Conservation (phyloP, 495 filamentous ascomycete genomes). For the Aspergillus funiculosus region DNA sequence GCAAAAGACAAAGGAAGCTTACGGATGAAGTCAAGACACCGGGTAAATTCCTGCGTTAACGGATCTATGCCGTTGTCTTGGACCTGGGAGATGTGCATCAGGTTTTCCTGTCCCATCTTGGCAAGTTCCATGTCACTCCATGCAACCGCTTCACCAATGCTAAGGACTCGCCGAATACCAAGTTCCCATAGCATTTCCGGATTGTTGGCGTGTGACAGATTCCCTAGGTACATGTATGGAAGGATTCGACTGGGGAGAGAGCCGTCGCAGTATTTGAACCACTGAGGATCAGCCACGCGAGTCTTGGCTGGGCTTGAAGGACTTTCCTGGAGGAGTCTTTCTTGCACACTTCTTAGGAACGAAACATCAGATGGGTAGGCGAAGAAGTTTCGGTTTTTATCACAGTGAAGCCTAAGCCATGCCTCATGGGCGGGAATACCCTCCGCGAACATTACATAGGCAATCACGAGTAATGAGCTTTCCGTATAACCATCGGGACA, state of each 20-base stretch:
- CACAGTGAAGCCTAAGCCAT: conserved; percentile 78
- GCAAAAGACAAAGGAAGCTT: conserved; percentile 26
- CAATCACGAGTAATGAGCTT: conserved; percentile 75
- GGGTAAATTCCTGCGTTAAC: conserved; percentile 77
- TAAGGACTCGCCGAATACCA: conserved; percentile 82
- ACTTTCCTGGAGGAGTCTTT: conserved; percentile 58
- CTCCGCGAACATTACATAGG: conserved; percentile 87
- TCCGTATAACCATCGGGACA: conserved; percentile 97
- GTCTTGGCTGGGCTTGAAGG: conserved; percentile 26
- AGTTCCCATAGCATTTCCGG: conserved; percentile 70
- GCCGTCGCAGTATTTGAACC: conserved; percentile 82
- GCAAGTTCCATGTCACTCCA: conserved; percentile 67
- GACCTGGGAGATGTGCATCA: conserved; percentile 73
- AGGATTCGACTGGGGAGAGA: conserved; percentile 83
- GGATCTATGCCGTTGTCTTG: conserved; percentile 97
- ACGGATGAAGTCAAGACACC: conserved; percentile 91
- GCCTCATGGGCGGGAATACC: conserved; percentile 73
- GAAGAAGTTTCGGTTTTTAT: conserved; percentile 87
- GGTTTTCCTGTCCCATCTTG: conserved; percentile 64
- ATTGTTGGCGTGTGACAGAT: conserved; percentile 88
- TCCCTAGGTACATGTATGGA: conserved; percentile 94
- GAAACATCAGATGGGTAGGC: conserved; percentile 86
- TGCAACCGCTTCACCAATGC: conserved; percentile 82
- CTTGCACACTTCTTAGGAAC: conserved; percentile 67
- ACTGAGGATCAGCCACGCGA: conserved; percentile 56